Percentiles rank a stretch among this genome's conserved stretches.
These are phyloP conservation scores for Penicillium sp. DNA, from an alignment of 2,329 filamentous ascomycete species.

Conservation along the genomic window DNA sequence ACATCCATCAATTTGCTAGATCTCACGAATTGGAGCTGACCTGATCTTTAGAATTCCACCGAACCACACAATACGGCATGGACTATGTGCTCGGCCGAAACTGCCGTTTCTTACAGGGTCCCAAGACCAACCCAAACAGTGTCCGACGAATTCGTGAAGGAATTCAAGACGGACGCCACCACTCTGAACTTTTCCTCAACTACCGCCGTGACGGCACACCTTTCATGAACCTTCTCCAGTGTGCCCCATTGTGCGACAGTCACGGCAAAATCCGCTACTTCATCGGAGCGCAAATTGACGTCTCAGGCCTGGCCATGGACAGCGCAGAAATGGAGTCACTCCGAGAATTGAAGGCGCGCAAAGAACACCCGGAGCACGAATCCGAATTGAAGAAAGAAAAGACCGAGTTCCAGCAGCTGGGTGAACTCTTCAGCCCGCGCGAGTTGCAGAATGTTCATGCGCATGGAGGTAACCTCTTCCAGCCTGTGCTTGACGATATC, in stretches of 20 bases:
- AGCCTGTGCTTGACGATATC: conserved; percentile 15
- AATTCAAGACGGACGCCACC: conserved; percentile 62
- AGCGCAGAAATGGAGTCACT: conserved; percentile 64
- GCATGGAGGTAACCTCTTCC: conserved; percentile 56
- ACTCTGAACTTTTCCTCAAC: conserved; percentile 72
- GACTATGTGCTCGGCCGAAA: conserved; percentile 72
- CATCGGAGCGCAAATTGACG: conserved; percentile 70
- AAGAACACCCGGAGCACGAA: conserved; percentile 19
- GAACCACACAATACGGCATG: conserved; percentile 71
- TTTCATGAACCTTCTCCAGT: conserved; percentile 74
- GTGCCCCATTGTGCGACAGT: conserved; percentile 67
- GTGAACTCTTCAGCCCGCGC: conserved; percentile 66
- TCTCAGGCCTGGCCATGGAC: conserved; percentile 66
- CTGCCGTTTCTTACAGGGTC: conserved; percentile 75
- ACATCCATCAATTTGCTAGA: neutral
- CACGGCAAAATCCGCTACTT: conserved; percentile 66
- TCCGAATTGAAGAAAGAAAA: conserved; percentile 38
- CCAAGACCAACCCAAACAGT: conserved; percentile 64
- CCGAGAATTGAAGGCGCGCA: conserved; percentile 43
- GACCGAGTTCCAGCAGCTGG: conserved; percentile 64
- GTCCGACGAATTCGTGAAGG: conserved; percentile 63
- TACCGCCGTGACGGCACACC: conserved; percentile 72
- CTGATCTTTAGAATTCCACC: conserved; percentile 61
- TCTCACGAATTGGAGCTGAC: neutral
- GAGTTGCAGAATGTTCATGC: conserved; percentile 66